A percentile compares a stretch with the other conserved stretches of the same genome.
Evolutionary conservation across 129 eudicot genomes (phyloP).

Genomic region (Mikania micrantha): DNA sequence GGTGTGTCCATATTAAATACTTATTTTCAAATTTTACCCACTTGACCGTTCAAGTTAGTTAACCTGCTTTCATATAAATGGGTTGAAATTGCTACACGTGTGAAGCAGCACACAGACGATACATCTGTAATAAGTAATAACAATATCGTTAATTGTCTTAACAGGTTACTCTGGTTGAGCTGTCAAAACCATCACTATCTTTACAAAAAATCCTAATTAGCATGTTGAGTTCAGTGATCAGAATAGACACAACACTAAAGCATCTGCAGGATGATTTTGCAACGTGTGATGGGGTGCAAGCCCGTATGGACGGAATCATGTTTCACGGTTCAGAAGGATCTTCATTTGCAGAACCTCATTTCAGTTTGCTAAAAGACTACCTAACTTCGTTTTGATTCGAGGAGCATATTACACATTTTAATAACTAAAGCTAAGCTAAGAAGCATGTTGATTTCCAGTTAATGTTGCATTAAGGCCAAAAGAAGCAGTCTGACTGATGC

Average conservation of each 20-base stretch:
- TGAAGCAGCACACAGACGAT: not conserved
- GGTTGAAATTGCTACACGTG: not conserved
- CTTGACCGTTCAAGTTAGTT: not conserved
- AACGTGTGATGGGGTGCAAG: slow-evolving; percentile 56
- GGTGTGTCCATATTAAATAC: not conserved
- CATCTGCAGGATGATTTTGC: slow-evolving; percentile 41
- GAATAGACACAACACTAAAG: slow-evolving; percentile 49
- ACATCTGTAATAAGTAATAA: not conserved
- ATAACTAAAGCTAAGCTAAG: not conserved
- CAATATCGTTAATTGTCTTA: not conserved
- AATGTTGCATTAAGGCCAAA: not conserved
- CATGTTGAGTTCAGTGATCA: slow-evolving; percentile 51
- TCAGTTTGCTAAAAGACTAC: slow-evolving; percentile 46
- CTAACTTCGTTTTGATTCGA: slow-evolving; percentile 37
- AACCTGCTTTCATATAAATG: not conserved
- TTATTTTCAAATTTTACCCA: too few relatives aligned
- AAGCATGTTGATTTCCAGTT: not conserved
- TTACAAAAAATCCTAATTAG: slow-evolving; percentile 50
- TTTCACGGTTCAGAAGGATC: slow-evolving; percentile 49
- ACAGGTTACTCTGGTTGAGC: slow-evolving; percentile 80
- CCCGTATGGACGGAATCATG: slow-evolving; percentile 80
- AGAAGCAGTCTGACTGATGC: too few relatives aligned
- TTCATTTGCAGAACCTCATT: slow-evolving; percentile 32
- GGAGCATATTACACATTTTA: not conserved
- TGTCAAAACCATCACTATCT: slow-evolving; percentile 62